Evolutionary conservation across 2,329 filamentous ascomycete species (phyloP), one percentile per base, ranked within the genome.

Genomic region (Coniosporium tulheliwenetii): DNA sequence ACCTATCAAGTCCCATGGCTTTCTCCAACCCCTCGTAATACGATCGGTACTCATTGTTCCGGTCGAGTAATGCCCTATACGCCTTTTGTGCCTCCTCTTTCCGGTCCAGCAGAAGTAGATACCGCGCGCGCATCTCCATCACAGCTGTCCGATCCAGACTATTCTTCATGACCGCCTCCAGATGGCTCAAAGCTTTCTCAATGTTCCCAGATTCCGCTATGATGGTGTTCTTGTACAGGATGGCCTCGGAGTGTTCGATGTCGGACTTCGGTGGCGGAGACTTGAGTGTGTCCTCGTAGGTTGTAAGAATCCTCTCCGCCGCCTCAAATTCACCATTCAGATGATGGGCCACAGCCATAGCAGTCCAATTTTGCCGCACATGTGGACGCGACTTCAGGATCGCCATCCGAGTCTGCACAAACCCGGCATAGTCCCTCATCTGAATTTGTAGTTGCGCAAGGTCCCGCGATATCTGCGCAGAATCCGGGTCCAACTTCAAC

Each of bases 371-470:
- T 64, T 93, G 85, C 50, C 93, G 75, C 45, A 91, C 56, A 48
- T 79, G 76, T 1, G 91, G 83, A 44, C 83, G 77, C 36, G 83
- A 77, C 59, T 91, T 81, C 48, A 98, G 71, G 81, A 98, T 96
- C 42, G 79, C 71, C 46, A 75, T 80, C 50, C 91, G 76, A 63
- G 85, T 96, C 60, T 89, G 80, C 48, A 95, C 77, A 58, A 96
- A 96, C 40, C 91, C 91, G 48, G 81, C 73, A 62, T 87, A 96
- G 65, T 98, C 91, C 52, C 91, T 79, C 76, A 94, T 95, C 66
- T 98, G 91, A 50, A 93, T 75, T 66, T 98, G 91, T 44, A 98
- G 73, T 45, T 93, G 75, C 39, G 91, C 89, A 45, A 98, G 70
- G 56, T 98, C 93, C 48, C 91, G 77, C 61, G 93, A 85, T 52